phyloP scores from a whole-genome alignment of 306 rosid genomes.

The Dalbergia cultrata region DNA sequence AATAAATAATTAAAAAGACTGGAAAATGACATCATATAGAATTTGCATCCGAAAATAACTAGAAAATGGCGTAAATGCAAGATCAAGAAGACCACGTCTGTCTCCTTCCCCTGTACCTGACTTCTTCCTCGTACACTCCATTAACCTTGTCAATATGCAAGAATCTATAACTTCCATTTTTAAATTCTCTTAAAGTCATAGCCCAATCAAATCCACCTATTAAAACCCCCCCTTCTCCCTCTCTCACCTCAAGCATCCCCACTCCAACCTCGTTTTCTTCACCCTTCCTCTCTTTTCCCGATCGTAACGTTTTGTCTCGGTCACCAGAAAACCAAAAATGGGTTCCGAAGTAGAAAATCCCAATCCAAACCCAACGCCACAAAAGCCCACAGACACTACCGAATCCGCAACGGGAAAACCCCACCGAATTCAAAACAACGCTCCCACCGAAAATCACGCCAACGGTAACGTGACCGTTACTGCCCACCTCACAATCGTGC shows the following conservation, averaged over 20 bases:
- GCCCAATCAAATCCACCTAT: neutral
- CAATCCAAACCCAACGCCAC: neutral
- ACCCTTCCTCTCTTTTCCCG: neutral
- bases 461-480: neutral
- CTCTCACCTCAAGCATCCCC: too few relatives aligned
- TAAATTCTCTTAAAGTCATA: neutral
- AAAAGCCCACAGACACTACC: too few relatives aligned
- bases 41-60: too few relatives aligned
- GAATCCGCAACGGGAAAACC: neutral
- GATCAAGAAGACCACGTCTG: constrained; percentile 5
- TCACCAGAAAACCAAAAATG: constrained; percentile 32
- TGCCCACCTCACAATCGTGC: neutral
- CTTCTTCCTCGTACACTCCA: constrained; percentile 38
- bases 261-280: neutral
- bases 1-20: too few relatives aligned
- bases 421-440: neutral
- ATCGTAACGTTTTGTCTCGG: neutral
- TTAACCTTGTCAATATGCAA: neutral
- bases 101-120: constrained; percentile 20
- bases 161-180: neutral
- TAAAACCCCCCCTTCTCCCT: constrained; percentile 27
- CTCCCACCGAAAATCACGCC: constrained; percentile 40
- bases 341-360: constrained; percentile 46
- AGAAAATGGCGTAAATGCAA: neutral
- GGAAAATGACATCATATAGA: too few relatives aligned